Evolutionary conservation across 176 grass and related monocot species (phyloP), one percentile per base, ranked within the genome.

Genomic region (Oryza punctata): DNA sequence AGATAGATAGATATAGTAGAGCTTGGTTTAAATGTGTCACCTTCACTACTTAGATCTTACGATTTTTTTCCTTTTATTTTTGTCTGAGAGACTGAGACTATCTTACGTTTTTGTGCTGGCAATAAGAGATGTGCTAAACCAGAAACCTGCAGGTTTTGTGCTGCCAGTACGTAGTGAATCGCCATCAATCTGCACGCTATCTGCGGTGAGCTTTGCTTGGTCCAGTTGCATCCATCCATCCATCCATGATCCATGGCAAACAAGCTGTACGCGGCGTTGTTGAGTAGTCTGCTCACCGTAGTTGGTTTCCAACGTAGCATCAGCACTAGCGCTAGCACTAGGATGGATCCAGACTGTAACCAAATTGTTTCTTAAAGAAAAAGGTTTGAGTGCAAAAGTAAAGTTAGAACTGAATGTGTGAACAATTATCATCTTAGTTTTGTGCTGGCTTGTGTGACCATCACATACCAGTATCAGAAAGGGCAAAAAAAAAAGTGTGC

Each of bases 61-160:
- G 37, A 47, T 47, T 13, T 14, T 47, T 3, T 19, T 16, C 16
- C 50, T 15, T 6, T 50, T 47, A 14, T 50, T 54, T 7, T 7
- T 47, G 2, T 52, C 49, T 19, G 49, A 6, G 49, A 7, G 2
- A 19, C 49, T 19, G 49, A 6, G 49, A 7, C 49, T 19, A 19
- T 54, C 50, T 73, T 21, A 82, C 80, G 35, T 35, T 19, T 81
- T 46, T 54, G 15, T 18, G 67, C 67, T 7, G 54, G 57, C 80
- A 46, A 38, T 12, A 70, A 26, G 63, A 30, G 21, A 38, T 24
- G 46, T 29, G 32, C 0, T 41, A 37, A 19, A 14, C 28, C 72
- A 68, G 32, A 0, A 38, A 54, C 5, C n/a, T 3, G 6, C 44
- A 59, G 15, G 12, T 10, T 10, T 65, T 29, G 12, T 6, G 32